phyloP scores from a whole-genome alignment of 106 monocot species.

The Dioscorea dumetorum region DNA sequence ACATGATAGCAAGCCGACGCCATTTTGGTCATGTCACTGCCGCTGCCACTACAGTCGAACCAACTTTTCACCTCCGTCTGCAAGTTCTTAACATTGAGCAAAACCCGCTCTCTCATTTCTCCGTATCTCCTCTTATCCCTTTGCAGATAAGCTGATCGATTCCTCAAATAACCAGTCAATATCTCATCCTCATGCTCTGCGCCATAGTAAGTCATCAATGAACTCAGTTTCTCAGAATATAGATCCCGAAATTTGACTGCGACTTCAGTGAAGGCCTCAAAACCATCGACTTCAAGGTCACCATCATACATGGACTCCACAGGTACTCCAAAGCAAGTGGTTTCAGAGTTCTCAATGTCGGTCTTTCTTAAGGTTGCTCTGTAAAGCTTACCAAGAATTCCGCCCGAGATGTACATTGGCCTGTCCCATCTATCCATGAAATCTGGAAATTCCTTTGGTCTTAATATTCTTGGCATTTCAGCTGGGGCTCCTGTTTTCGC shows the following conservation, averaged over 20 bases:
- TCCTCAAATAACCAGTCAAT: constrained; percentile 68
- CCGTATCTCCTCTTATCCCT: constrained; percentile 58
- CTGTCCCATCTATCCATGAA: constrained; percentile 89
- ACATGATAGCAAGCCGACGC: constrained; percentile 85
- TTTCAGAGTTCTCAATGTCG: not conserved
- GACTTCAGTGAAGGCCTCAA: constrained; percentile 44
- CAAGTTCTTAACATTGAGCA: constrained; percentile 38
- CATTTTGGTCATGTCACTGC: constrained; percentile 36
- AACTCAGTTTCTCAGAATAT: constrained; percentile 63
- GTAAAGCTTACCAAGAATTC: constrained; percentile 81
- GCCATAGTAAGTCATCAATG: constrained; percentile 73
- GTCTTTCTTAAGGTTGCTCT: constrained; percentile 9
- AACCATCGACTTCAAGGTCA: constrained; percentile 74
- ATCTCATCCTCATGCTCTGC: constrained; percentile 74
- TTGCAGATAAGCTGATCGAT: constrained; percentile 32
- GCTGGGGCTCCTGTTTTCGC: constrained; percentile 93
- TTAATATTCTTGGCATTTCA: constrained; percentile 76
- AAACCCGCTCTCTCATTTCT: constrained; percentile 72
- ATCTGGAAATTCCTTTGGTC: constrained; percentile 76
- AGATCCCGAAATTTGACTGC: constrained; percentile 48
- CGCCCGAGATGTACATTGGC: constrained; percentile 51
- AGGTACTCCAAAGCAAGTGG: not conserved
- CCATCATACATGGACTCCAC: constrained; percentile 29
- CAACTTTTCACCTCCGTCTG: constrained; percentile 57
- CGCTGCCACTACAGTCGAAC: constrained; percentile 29